Evolutionary conservation across 1,284 basidiomycete species (phyloP).

Genomic region (Boletus sp.): DNA sequence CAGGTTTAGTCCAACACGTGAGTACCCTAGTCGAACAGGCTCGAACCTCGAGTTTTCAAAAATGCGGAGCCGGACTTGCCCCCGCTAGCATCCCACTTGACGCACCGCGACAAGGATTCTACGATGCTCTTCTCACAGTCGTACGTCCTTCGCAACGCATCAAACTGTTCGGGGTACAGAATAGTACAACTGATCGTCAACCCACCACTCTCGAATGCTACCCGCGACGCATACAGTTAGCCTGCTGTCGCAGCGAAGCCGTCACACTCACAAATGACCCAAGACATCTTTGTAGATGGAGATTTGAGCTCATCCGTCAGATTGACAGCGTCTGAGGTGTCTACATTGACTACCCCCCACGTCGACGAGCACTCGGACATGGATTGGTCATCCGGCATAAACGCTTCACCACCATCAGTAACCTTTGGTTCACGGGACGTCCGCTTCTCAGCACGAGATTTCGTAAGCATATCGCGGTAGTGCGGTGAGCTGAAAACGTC

Average conservation of each 20-base stretch:
- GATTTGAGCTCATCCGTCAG: slow-evolving; percentile 76
- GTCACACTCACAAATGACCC: slow-evolving; percentile 68
- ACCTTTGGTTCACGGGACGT: slow-evolving; percentile 68
- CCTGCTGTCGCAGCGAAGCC: neutral
- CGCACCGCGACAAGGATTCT: slow-evolving; percentile 91
- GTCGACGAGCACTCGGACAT: slow-evolving; percentile 78
- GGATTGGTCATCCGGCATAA: slow-evolving; percentile 88
- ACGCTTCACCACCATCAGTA: slow-evolving; percentile 72
- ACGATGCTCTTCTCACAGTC: slow-evolving; percentile 94
- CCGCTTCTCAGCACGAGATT: slow-evolving; percentile 73
- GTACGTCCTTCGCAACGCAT: slow-evolving; percentile 89
- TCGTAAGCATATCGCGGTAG: slow-evolving; percentile 84
- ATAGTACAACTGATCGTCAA: slow-evolving; percentile 95
- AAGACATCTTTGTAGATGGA: slow-evolving; percentile 78
- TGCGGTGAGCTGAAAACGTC: slow-evolving; percentile 69
- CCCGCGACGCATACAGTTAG: slow-evolving; percentile 50
- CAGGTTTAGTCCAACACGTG: slow-evolving; percentile 7
- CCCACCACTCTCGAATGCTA: slow-evolving; percentile 90
- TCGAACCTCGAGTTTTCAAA: slow-evolving; percentile 87
- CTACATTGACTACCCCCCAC: slow-evolving; percentile 87
- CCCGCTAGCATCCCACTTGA: slow-evolving; percentile 96
- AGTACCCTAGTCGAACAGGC: neutral
- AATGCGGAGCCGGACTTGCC: slow-evolving; percentile 98
- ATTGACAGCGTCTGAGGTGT: slow-evolving; percentile 62
- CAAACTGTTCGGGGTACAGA: slow-evolving; percentile 97